A percentile compares a stretch with the other conserved stretches of the same genome.
Evolutionary conservation across 495 filamentous ascomycete species (phyloP).

Genomic region (Neurospora pannonica): DNA sequence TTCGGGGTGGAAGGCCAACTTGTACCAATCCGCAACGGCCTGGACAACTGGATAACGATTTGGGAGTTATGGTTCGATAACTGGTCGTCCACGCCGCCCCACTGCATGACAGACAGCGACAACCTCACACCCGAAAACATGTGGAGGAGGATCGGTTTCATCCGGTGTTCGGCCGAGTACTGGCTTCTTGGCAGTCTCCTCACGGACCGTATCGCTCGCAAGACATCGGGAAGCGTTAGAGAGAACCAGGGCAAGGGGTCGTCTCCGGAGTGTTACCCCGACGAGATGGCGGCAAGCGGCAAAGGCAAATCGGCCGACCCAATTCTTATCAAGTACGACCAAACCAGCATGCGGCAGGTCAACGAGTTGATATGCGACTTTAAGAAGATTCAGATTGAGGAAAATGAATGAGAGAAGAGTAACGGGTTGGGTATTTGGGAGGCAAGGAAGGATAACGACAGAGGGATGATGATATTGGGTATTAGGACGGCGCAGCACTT

Average conservation of each 20-base stretch:
- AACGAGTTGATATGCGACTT: slow-evolving; percentile 24
- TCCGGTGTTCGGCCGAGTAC: slow-evolving; percentile 18
- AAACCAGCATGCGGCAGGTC: slow-evolving; percentile 27
- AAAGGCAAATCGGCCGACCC: slow-evolving; percentile 13
- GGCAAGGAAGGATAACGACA: not conserved
- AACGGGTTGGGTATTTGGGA: not conserved
- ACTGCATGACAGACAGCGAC: slow-evolving; percentile 11
- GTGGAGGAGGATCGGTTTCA: slow-evolving; percentile 21
- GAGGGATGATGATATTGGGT: not conserved
- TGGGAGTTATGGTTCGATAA: slow-evolving; percentile 18
- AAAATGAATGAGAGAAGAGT: not conserved
- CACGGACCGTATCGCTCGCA: slow-evolving; percentile 13
- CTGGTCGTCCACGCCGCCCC: slow-evolving; percentile 6
- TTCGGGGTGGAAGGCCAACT: slow-evolving; percentile 21
- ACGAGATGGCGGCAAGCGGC: not conserved
- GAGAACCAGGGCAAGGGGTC: not conserved
- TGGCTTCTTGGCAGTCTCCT: slow-evolving; percentile 21
- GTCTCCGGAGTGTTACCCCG: not conserved
- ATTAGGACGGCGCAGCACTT: not conserved
- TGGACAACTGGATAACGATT: slow-evolving; percentile 20
- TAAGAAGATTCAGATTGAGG: slow-evolving; percentile 15
- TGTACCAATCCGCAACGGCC: slow-evolving; percentile 17
- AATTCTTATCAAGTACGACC: slow-evolving; percentile 24
- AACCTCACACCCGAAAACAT: slow-evolving; percentile 10
- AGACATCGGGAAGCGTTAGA: not conserved